Conservation (phyloP, 306 rosid species). For the Dryas octopetala region DNA sequence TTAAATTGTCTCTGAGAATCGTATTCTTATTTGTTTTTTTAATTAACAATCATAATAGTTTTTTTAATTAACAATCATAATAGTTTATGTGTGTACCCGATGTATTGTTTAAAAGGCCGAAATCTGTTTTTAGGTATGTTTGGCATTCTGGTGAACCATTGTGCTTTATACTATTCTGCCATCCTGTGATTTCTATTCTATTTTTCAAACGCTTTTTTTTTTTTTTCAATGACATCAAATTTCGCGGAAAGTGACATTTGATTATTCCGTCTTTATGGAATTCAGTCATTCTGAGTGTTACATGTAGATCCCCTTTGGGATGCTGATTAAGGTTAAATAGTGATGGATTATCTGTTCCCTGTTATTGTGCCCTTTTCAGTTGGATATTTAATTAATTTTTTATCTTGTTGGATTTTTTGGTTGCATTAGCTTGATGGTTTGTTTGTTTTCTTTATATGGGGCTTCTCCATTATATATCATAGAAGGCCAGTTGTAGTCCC, state of each 20-base stretch:
- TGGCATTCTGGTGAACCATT: neutral
- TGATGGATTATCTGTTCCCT: neutral
- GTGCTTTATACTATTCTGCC: neutral
- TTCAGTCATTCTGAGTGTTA: neutral
- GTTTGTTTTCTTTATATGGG: neutral
- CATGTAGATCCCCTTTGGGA: neutral
- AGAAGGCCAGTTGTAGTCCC: neutral
- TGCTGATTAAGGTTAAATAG: neutral
- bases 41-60: neutral
- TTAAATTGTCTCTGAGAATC: neutral
- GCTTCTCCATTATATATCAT: neutral
- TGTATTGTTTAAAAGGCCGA: neutral
- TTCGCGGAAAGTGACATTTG: neutral
- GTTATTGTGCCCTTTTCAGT: neutral
- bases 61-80: no score
- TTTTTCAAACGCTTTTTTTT: neutral
- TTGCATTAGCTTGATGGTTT: neutral
- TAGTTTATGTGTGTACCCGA: neutral
- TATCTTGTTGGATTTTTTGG: neutral
- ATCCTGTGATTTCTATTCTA: neutral
- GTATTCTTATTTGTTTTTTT: no score
- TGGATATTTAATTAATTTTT: neutral
- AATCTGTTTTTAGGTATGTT: neutral
- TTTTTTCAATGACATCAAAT: neutral
- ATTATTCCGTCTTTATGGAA: neutral